Evolutionary conservation across 345 rosid species (phyloP), one percentile per base, ranked within the genome.

Genomic region (Anacardium occidentale): DNA sequence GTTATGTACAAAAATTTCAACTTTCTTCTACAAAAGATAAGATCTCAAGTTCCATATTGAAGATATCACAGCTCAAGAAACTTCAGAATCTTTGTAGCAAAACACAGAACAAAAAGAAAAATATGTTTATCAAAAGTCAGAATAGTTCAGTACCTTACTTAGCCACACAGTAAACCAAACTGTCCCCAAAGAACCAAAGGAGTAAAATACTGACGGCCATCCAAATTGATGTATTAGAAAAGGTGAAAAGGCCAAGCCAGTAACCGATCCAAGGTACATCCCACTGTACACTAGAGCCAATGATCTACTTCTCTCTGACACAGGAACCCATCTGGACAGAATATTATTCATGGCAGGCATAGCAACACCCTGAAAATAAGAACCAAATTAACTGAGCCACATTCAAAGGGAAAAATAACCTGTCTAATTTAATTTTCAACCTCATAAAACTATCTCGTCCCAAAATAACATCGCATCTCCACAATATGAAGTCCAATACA

Each of bases 281-380:
- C 97, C 98, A 58, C 98, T 91, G 75, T 91, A 94, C 34, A 94
- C 97, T 70, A 94, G 81, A 11, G 97, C 97, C 10, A 91, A 83
- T 1, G 98, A 91, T 80, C 98, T 83, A 67, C 97, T 94, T 83
- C 98, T 94, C 81, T 91, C 98, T 61, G 88, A 83, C 62, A 94
- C 86, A 45, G 97, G 97, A 65, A 94, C 93, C 98, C 97, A 94
- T 65, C 90, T 94, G 1, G 98, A 90, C 59, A 94, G 62, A 72
- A 94, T 91, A 74, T 92, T 94, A 71, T 91, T 94, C 98, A 94
- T 94, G 57, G 98, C 98, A 74, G 98, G 97, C 98, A 94, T 89
- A 58, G 98, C 97, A 85, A 94, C 97, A 80, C 98, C 97, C 98
- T 94, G 79, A 15, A 78, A 61, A 5, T 37, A 8, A 80, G 48